Base-by-base conservation (phyloP, 1,139 yeast genomes). In the Geotrichum citri-aurantii region DNA sequence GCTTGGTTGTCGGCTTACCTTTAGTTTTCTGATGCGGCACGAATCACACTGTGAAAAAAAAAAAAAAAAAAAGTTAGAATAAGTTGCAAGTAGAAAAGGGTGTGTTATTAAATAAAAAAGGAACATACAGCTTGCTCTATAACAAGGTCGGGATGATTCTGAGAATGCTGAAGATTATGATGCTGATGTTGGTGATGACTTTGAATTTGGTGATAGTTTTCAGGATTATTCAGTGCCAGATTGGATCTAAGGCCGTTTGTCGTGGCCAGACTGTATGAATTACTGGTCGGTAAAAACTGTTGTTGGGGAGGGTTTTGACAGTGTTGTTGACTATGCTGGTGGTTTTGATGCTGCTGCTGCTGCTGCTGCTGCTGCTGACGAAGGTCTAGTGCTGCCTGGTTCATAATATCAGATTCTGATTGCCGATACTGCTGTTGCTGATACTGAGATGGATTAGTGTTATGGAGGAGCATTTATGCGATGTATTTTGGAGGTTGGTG, bases 311-410 rank as follows among this genome's bases (percentile, higher is more conserved):
- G 50, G 19, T n/a, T 14, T 37, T 11, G 42, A n/a, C 17, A 50
- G 47, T 23, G 51, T 47, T 33, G 67, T 77, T 0, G 66, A 85
- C 14, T 76, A 76, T 72, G 77, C 71, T 59, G 31, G 79, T 73
- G 79, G 82, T n/a, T 14, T 37, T 11, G 42, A n/a, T 11, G 51
- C n/a, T n/a, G n/a, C n/a, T n/a, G n/a, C n/a, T 55, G 84, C 79
- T n/a, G 86, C 81, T 48, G 82, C 75, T 24, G 83, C 86, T 68
- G 91, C 14, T 5, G 37, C 84, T 66, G 89, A 85, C 65, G 83
- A 84, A 63, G 77, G 69, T 37, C 42, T 37, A 37, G 3, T 17
- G 42, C 4, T n/a, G n/a, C 6, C 42, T 37, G 42, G 19, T 37
- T 37, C 2, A 14, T 14, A 7, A 37, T 12, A 5, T 12, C 42